Conservation (phyloP, 176 grass and related monocot genomes). For the Eragrostis nindensis region DNA sequence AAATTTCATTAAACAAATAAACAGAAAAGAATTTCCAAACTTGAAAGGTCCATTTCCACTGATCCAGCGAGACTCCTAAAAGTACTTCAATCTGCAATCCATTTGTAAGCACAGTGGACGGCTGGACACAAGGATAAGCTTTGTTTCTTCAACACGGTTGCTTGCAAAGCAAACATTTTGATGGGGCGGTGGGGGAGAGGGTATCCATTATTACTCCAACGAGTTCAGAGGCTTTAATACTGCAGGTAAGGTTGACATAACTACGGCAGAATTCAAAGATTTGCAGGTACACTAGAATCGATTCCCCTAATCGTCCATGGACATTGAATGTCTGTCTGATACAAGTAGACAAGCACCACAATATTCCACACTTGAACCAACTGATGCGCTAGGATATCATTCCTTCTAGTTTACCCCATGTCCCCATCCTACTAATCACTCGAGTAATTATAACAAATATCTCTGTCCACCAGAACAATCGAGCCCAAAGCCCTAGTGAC, state of each 20-base stretch:
- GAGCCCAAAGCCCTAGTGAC: not conserved
- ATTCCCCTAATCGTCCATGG: conserved; percentile 25
- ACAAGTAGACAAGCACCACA: conserved; percentile 35
- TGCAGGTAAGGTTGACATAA: conserved; percentile 45
- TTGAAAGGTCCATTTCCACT: conserved; percentile 1
- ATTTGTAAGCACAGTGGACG: conserved; percentile 4
- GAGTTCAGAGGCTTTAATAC: conserved; percentile 44
- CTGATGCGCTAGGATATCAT: conserved; percentile 18
- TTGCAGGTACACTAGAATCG: conserved; percentile 37
- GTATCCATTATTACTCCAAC: conserved; percentile 33
- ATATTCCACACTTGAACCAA: conserved; percentile 41
- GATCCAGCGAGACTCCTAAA: conserved; percentile 12
- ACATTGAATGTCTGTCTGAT: conserved; percentile 40
- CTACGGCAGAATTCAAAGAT: conserved; percentile 57
- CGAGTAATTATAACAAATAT: too few relatives aligned
- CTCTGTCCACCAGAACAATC: too few relatives aligned
- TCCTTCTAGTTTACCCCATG: conserved; percentile 52
- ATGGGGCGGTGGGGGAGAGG: conserved; percentile 5
- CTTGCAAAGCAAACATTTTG: conserved; percentile 41
- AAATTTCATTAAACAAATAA: conserved; percentile 18
- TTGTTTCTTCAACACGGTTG: conserved; percentile 23
- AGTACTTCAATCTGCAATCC: not conserved
- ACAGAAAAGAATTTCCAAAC: conserved; percentile 8
- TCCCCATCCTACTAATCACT: conserved; percentile 45
- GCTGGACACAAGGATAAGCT: conserved; percentile 6